Conservation (phyloP, 768 basidiomycete genomes). For the Cystofilobasidium bisporidii region DNA sequence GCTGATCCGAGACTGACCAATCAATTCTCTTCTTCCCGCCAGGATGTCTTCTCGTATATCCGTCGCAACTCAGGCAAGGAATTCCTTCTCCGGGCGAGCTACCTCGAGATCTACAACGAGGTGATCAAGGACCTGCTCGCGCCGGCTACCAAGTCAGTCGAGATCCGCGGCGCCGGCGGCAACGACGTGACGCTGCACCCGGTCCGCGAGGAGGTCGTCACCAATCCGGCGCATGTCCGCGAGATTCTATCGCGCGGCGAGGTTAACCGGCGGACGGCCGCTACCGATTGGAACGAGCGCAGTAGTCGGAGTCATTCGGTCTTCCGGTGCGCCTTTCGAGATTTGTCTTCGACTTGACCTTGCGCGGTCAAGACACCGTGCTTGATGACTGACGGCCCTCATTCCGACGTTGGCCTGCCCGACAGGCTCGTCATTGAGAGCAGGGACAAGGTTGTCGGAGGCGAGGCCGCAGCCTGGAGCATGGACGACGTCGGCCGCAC, state of each 20-base stretch:
- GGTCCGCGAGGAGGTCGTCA: constrained; percentile 86
- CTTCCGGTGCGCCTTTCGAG: constrained; percentile 22
- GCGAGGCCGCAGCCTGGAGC: constrained; percentile 17
- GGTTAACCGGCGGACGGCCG: constrained; percentile 75
- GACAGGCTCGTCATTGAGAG: constrained; percentile 25
- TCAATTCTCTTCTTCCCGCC: not conserved
- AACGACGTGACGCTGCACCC: constrained; percentile 42
- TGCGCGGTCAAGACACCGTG: too few relatives aligned
- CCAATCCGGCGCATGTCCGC: constrained; percentile 70
- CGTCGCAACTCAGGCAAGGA: constrained; percentile 63
- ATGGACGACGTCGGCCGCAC: constrained; percentile 13
- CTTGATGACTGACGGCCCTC: not conserved
- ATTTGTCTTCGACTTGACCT: too few relatives aligned
- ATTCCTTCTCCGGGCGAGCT: constrained; percentile 89
- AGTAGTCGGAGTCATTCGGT: constrained; percentile 18
- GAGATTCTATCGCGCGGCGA: constrained; percentile 80
- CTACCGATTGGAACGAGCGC: constrained; percentile 93
- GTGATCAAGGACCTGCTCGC: constrained; percentile 51
- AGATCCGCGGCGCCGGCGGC: constrained; percentile 24
- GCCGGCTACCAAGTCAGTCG: constrained; percentile 48
- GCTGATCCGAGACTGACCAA: not conserved
- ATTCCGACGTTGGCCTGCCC: not conserved
- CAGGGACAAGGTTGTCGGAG: constrained; percentile 17
- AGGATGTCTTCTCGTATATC: constrained; percentile 77
- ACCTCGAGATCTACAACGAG: constrained; percentile 91